A percentile compares a stretch with the other conserved stretches of the same genome.
Evolutionary conservation across 2,329 filamentous ascomycete species (phyloP).

Genomic region (Onygena corvina): DNA sequence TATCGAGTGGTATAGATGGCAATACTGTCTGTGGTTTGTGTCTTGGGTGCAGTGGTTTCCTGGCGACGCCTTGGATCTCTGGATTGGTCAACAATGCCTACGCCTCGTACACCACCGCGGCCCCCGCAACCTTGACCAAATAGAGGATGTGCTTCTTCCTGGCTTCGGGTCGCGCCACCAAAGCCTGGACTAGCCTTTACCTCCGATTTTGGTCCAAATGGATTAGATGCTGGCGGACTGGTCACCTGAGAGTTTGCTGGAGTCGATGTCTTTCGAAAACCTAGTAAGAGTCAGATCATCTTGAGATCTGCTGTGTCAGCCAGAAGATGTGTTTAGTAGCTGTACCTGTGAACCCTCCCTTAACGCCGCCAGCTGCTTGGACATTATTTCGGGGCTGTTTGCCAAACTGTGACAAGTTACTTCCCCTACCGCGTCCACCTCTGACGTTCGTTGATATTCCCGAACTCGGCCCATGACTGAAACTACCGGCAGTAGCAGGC

Average conservation of each 20-base stretch:
- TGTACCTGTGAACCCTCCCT: neutral
- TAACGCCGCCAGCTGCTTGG: neutral
- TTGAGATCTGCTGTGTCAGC: neutral
- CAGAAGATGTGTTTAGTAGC: neutral
- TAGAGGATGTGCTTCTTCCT: neutral
- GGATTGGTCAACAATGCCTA: constrained; percentile 12
- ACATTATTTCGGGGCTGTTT: neutral
- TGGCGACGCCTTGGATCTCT: constrained; percentile 15
- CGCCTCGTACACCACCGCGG: neutral
- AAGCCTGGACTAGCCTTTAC: neutral
- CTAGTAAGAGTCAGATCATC: neutral
- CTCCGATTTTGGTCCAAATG: neutral
- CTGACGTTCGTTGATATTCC: neutral
- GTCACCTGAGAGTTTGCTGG: neutral
- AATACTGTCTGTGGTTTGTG: neutral
- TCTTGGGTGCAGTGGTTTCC: neutral
- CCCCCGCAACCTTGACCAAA: constrained; percentile 1
- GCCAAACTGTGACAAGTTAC: neutral
- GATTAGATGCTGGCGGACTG: neutral
- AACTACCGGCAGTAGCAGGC: neutral
- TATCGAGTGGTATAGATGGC: constrained; percentile 15
- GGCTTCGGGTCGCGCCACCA: neutral
- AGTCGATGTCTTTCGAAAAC: neutral
- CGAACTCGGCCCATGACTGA: neutral
- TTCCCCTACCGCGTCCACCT: neutral